Conservation (phyloP, 768 basidiomycete genomes). For the Russula sp. region DNA sequence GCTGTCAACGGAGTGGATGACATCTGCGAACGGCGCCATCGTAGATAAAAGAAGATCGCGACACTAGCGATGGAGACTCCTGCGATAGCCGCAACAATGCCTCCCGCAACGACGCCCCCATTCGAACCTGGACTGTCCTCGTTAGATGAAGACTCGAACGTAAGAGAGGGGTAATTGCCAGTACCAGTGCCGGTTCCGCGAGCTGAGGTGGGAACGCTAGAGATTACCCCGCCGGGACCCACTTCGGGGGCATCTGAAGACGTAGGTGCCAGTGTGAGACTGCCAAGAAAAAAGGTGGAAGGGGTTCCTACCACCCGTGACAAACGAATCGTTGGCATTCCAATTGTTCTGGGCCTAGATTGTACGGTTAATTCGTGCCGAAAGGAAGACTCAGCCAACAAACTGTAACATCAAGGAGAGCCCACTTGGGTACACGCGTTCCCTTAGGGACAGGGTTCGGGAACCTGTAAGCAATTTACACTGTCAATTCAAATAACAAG, state of each 20-base stretch:
- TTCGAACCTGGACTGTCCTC: background rate
- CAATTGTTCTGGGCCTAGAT: background rate
- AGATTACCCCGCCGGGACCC: background rate
- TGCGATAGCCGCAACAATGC: background rate
- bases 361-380: background rate
- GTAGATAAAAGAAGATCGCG: background rate
- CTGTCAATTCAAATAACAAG: background rate
- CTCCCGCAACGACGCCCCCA: background rate
- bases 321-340: background rate
- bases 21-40: background rate
- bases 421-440: no score
- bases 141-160: background rate
- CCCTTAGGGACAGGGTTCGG: no score
- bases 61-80: background rate
- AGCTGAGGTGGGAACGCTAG: background rate
- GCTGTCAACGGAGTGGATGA: background rate
- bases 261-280: background rate
- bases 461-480: background rate
- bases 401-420: no score
- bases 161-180: background rate
- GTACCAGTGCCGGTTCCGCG: no score
- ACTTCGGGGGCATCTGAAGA: background rate
- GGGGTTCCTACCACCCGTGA: background rate
- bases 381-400: background rate
- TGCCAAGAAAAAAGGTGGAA: no score